Evolutionary conservation across 495 filamentous ascomycete genomes (phyloP).

Genomic region (Penicillium cosmopolitanum): DNA sequence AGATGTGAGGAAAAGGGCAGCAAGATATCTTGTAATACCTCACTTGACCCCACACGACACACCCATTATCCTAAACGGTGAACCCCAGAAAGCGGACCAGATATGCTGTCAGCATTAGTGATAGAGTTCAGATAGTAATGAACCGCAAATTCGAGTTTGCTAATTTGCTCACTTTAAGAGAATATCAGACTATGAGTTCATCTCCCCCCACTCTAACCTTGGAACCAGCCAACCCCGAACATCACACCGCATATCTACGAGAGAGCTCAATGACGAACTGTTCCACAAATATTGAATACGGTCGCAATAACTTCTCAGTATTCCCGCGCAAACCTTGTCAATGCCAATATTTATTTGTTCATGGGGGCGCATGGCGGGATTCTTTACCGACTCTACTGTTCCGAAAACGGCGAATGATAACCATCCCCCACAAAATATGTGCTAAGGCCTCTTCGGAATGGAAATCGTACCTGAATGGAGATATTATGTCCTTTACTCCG

Average conservation of each 20-base stretch:
- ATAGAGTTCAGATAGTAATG: neutral
- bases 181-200: neutral
- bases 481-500: neutral
- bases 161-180: no score
- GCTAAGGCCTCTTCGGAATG: neutral
- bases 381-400: neutral
- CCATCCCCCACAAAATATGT: neutral
- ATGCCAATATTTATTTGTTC: no score
- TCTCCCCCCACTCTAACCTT: neutral
- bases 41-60: neutral
- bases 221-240: neutral
- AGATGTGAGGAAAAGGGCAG: neutral
- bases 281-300: no score
- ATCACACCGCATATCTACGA: neutral
- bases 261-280: neutral
- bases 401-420: conserved; percentile 1
- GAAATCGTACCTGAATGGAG: conserved; percentile 3
- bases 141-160: no score
- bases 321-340: no score
- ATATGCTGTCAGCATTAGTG: neutral
- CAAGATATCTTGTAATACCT: neutral
- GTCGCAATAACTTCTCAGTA: no score
- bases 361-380: neutral
- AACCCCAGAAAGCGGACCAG: neutral
- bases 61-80: neutral